A percentile compares a stretch with the other conserved stretches of the same genome.
Evolutionary conservation across 2,329 filamentous ascomycete species (phyloP).

Genomic region (Cytospora schulzeri): DNA sequence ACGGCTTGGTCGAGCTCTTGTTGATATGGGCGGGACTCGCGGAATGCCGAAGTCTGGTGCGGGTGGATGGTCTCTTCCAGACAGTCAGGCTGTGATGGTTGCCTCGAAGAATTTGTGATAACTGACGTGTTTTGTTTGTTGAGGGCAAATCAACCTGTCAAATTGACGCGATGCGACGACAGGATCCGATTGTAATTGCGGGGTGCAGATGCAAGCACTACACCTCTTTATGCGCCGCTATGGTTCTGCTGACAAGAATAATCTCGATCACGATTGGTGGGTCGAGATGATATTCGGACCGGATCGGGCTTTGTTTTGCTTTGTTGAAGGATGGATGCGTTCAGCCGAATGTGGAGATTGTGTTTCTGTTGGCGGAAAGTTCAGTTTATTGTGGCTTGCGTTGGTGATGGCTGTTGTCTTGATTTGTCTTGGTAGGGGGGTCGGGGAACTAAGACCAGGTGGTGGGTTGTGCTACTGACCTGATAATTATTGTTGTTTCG

Average conservation of each 20-base stretch:
- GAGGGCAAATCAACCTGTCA: neutral
- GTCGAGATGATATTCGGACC: conserved; percentile 12
- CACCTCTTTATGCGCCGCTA: conserved; percentile 12
- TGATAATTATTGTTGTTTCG: neutral
- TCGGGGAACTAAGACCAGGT: neutral
- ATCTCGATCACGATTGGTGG: conserved; percentile 15
- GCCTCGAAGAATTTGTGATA: neutral
- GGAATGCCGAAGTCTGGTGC: too few relatives aligned
- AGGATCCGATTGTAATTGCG: conserved; percentile 18
- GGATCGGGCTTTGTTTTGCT: conserved; percentile 17
- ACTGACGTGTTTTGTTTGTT: neutral
- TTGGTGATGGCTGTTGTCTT: conserved; percentile 1
- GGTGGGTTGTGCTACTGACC: neutral
- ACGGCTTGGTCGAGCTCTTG: neutral
- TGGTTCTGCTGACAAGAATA: conserved; percentile 9
- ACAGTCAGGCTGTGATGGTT: neutral
- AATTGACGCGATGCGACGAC: neutral
- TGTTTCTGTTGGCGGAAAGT: conserved; percentile 2
- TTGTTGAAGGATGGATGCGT: neutral
- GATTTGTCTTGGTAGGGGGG: neutral
- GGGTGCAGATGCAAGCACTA: conserved; percentile 19
- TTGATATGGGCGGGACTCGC: neutral
- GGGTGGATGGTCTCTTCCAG: neutral
- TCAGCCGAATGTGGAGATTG: conserved; percentile 4
- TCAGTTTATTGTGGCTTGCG: conserved; percentile 9